Conservation (phyloP, 1,139 yeast species). For the Zygosaccharomyces sapae region DNA sequence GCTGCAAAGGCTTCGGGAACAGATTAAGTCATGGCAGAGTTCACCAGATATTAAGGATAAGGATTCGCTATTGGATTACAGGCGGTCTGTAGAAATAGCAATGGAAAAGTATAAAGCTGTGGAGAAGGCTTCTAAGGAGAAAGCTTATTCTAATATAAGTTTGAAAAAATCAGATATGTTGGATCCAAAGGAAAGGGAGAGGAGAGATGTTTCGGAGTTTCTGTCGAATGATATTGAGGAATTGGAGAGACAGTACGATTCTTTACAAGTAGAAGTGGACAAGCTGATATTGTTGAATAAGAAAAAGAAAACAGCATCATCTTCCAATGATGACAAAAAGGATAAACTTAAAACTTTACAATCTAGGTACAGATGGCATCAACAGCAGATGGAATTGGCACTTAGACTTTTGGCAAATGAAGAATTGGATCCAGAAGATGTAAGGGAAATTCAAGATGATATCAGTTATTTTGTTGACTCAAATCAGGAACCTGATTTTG, state of each 20-base stretch:
- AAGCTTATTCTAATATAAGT: conserved; percentile 65
- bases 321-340: conserved; percentile 54
- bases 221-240: conserved; percentile 59
- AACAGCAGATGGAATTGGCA: conserved; percentile 58
- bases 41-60: conserved; percentile 70
- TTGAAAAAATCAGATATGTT: conserved; percentile 51
- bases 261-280: conserved; percentile 58
- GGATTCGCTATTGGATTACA: conserved; percentile 53
- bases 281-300: conserved; percentile 39
- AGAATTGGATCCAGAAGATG: conserved; percentile 54
- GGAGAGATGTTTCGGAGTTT: conserved; percentile 57
- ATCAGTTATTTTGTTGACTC: conserved; percentile 66
- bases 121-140: conserved; percentile 69
- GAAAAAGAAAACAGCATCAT: conserved; percentile 48
- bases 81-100: conserved; percentile 67
- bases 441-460: conserved; percentile 64
- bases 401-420: conserved; percentile 63
- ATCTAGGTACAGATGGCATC: conserved; percentile 52
- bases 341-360: conserved; percentile 43
- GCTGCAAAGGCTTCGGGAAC: conserved; percentile 69
- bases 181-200: conserved; percentile 56
- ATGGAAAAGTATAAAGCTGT: conserved; percentile 80
- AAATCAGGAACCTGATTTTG: conserved; percentile 67
- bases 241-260: conserved; percentile 58
- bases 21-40: conserved; percentile 72